Percentiles rank a stretch among this genome's conserved stretches.
Conservation (phyloP, 345 rosid species). For the Raphanus sativus region DNA sequence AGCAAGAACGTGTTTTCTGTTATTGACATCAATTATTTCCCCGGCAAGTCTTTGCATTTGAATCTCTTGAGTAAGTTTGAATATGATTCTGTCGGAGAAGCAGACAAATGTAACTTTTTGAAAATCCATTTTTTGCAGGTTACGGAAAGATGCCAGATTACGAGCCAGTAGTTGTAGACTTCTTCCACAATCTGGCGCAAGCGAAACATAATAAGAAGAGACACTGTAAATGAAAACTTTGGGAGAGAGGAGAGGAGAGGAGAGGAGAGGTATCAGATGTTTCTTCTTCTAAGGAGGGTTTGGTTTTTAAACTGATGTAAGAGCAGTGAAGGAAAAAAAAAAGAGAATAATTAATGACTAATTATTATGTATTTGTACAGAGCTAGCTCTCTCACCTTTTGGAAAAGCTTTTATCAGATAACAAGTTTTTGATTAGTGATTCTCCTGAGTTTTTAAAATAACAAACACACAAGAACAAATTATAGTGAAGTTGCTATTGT, state of each 20-base stretch:
- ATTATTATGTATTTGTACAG: constrained; percentile 37
- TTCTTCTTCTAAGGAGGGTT: background rate
- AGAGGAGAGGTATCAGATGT: background rate
- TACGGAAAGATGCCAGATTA: constrained; percentile 90
- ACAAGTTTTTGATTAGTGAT: constrained; percentile 27
- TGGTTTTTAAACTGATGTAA: constrained; percentile 18
- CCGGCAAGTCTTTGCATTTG: constrained; percentile 51
- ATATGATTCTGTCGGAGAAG: background rate
- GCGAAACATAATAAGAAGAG: constrained; percentile 46
- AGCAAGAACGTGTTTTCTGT: constrained; percentile 69
- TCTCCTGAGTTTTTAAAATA: background rate
- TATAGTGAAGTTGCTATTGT: background rate
- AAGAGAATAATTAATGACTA: constrained; percentile 23
- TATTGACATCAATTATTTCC: constrained; percentile 96
- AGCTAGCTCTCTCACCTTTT: constrained; percentile 15
- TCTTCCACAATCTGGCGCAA: constrained; percentile 53
- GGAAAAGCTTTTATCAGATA: constrained; percentile 14
- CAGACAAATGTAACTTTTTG: constrained; percentile 12
- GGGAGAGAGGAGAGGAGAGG: background rate
- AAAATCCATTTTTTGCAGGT: constrained; percentile 50
- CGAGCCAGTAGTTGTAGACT: constrained; percentile 80
- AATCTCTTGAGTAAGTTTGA: background rate
- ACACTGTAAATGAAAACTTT: constrained; percentile 27
- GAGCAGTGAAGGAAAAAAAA: background rate
- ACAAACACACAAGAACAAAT: background rate